phyloP scores from a whole-genome alignment of 257 asterid species.

The Ilex aquifolium region DNA sequence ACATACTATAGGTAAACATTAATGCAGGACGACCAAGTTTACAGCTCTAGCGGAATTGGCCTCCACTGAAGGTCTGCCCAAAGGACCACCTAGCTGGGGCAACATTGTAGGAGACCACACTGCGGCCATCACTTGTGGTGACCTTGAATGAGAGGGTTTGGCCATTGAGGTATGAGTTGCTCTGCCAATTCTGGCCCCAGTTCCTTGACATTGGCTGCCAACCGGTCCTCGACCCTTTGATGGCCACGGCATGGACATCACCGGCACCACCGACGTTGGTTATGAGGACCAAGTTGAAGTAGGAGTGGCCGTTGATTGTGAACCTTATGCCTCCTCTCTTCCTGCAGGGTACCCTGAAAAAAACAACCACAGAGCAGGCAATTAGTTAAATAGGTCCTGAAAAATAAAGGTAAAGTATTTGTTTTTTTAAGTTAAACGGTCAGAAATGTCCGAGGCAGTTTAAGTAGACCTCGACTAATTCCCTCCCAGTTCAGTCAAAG shows the following conservation, averaged over 20 bases:
- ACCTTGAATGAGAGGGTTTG: conserved; percentile 83
- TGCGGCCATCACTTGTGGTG: conserved; percentile 73
- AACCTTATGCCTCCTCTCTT: conserved; percentile 87
- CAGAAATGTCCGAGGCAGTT: no score
- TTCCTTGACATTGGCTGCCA: conserved; percentile 90
- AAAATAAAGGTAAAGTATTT: not conserved
- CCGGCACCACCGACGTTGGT: conserved; percentile 92
- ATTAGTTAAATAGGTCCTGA: not conserved
- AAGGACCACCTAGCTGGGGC: conserved; percentile 76
- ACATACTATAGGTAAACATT: not conserved
- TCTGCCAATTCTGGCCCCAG: conserved; percentile 96
- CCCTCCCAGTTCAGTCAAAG: no score
- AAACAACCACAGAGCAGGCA: not conserved
- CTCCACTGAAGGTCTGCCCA: conserved; percentile 82
- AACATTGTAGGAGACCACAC: conserved; percentile 52
- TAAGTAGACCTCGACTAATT: no score
- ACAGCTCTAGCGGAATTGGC: conserved; percentile 45
- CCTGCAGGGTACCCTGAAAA: conserved; percentile 65
- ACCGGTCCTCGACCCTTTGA: conserved; percentile 69
- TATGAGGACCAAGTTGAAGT: conserved; percentile 72
- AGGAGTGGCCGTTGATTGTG: conserved; percentile 83
- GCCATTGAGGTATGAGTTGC: conserved; percentile 65
- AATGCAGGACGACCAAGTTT: not conserved
- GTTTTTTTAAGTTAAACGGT: no score
- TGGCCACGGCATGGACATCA: conserved; percentile 65